Base-by-base conservation (phyloP, 495 filamentous ascomycete species). In the Parmelia sp. region DNA sequence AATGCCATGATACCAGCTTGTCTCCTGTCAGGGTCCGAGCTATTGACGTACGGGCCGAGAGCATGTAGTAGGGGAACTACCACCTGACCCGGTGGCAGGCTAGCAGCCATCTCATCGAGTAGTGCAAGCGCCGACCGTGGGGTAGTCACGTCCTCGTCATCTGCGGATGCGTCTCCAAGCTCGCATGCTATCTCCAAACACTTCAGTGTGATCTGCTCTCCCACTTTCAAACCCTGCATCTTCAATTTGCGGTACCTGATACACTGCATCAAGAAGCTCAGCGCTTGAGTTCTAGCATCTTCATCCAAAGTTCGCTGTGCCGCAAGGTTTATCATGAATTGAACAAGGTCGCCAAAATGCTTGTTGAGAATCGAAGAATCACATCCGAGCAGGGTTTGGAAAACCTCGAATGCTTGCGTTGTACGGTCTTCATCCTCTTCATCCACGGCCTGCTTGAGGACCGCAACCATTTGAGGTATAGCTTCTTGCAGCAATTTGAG, bases 211-310 rank as follows among this genome's bases (percentile, higher is more conserved):
- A 98, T 85, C 74, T 90, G 84, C 74, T 91, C 85, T 62, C 91
- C 91, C 72, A 96, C 83, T 64, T 80, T 79, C 73, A 95, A 86
- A 60, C 83, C 87, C 75, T 97, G 94, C 70, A 98, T 88, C 83
- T 97, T 97, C 76, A 97, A 84, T 74, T 92, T 94, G 67, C 93
- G 85, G 80, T 92, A 97, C 61, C 88, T 87, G 36, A 96, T 87
- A 65, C 86, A 88, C 78, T 96, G 92, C 79, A 95, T 91, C 35
- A 98, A 79, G 84, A 97, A 97, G 68, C 88, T 87, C 61, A 98
- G 83, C 40, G 94, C 91, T 78, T 97, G 94, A 8, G 87, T 85
- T 65, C 94, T 86, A 45, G 87, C 87, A 49, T 96, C 94, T 59
- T 93, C 92, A 25, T 90, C 88, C 14, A 87, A 77, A 27, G 86